Evolutionary conservation across 805 yeast genomes (phyloP), one percentile per base, ranked within the genome.

Genomic region (Dipodascus geniculatus): DNA sequence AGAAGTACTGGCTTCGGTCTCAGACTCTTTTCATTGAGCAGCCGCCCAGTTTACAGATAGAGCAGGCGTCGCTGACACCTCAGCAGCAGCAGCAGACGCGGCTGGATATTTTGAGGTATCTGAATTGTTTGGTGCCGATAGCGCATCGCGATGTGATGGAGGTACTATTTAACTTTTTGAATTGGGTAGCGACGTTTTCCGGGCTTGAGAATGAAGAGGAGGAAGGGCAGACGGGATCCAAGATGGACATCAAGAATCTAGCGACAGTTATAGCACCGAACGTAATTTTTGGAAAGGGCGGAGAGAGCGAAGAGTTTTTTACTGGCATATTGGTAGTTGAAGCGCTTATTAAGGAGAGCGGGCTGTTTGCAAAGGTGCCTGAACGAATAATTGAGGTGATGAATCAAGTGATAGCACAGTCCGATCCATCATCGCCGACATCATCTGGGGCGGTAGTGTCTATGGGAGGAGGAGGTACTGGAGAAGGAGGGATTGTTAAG

Each of bases 181-280:
- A 83, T 67, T 93, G 98, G 98, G 91, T 90, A 1, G 88, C 98
- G 0, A 87, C 98, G 1, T 93, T 93, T 70, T 86, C 97, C 1
- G 89, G 87, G 60, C 80, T 90, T 56, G 97, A 88, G 63, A 28
- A 28, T 28, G 44, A 38, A n/a, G 95, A 88, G 61, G 90, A 86
- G 60, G 44, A 38, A n/a, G 44, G 44, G 19, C 44, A 38, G 20
- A 79, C 81, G 22, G 93, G 93, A 0, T 88, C 97, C 2, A 93
- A 91, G 70, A 93, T 93, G 99, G 97, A 91, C 66, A 80, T 86
- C 33, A 96, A 89, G 65, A 93, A 93, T 66, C 74, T 93, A 58
- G 96, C 99, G 1, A 93, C 98, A 0, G 99, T 93, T 2, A 76
- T 93, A 51, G 85, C 97, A 0, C 99, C 99, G 1, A 93, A 90